Conservation (phyloP, 192 early-diverging fungal genomes). For the Endogone sp. region DNA sequence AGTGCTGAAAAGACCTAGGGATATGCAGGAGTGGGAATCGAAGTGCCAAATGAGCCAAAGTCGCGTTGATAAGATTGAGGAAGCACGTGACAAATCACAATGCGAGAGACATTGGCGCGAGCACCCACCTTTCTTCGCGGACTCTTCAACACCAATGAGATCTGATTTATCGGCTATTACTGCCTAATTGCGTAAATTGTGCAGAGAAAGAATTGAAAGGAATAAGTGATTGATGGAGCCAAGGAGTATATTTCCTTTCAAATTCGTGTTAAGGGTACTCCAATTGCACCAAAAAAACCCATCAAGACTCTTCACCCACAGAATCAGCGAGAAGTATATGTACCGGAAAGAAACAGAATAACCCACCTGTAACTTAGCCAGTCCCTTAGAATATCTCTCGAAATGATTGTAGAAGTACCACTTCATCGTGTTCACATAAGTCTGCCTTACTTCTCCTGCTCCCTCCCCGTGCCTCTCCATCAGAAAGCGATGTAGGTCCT, state of each 20-base stretch:
- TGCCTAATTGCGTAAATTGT: slow-evolving; percentile 38
- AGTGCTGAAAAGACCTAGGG: slow-evolving; percentile 58
- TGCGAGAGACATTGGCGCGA: background rate
- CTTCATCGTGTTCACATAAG: slow-evolving; percentile 79
- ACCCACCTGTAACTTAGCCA: slow-evolving; percentile 72
- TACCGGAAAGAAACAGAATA: slow-evolving; percentile 7
- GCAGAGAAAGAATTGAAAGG: background rate
- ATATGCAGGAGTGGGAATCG: background rate
- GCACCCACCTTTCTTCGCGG: slow-evolving; percentile 51
- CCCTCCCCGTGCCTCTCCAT: slow-evolving; percentile 85
- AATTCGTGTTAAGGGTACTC: too few species aligned
- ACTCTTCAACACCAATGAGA: slow-evolving; percentile 85
- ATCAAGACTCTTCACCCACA: too few species aligned
- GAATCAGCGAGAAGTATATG: background rate
- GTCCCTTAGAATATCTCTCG: slow-evolving; percentile 76
- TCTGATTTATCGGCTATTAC: slow-evolving; percentile 78
- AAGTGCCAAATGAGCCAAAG: background rate
- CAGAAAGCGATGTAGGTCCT: slow-evolving; percentile 87
- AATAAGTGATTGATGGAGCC: background rate
- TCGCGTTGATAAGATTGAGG: background rate
- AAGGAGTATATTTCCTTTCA: too few species aligned
- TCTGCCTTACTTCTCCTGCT: slow-evolving; percentile 80
- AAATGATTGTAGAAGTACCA: slow-evolving; percentile 90
- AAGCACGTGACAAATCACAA: background rate
- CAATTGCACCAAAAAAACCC: too few species aligned